Evolutionary conservation across 208 protist genomes (phyloP), one percentile per base, ranked within the genome.

Genomic region (Crithidia sp.): DNA sequence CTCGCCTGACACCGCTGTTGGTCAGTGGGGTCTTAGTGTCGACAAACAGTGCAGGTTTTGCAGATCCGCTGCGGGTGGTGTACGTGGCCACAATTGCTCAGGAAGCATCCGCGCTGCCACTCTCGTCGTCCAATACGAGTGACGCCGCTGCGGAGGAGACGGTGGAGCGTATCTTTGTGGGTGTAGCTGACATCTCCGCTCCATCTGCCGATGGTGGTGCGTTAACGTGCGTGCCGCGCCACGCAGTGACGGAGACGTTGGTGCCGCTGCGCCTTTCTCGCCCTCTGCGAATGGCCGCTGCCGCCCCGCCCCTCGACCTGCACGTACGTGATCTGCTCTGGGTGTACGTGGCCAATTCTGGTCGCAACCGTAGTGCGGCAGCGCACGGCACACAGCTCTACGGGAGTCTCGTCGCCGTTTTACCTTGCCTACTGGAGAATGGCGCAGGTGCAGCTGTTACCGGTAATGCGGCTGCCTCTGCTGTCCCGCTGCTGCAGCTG

Each of bases 311-410:
- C 39, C 17, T 2, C 45, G 19, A 9, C 49, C 45, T 49, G 45
- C 17, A 4, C 17, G 28, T 28, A 28, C 28, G 12, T 28, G 60
- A 73, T 40, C 67, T 79, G n/a, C 54, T 79, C 13, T 79, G 74
- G 74, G 74, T 55, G n/a, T 74, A 73, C 56, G 67, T 79, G 8
- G 61, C 54, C 7, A 67, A 79, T 40, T 7, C 3, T 4, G 57
- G 71, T 37, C 49, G 58, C 17, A 63, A 67, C 39, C 13, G 9
- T 58, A 63, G 39, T 40, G 55, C n/a, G 44, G 47, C 44, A 9
- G 43, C 67, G 13, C 17, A 19, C n/a, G 45, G 67, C 55, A 72
- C 57, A 9, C 64, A 69, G 52, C 40, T 69, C 13, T 69, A 60
- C 40, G 64, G 64, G n/a, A 69, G 64, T 28, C 52, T 69, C 3